Percentiles rank a stretch among this genome's conserved stretches.
These are phyloP conservation scores for Pythium utonaiense DNA, from an alignment of 352 stramenopile genomes.

Conservation along the genomic window DNA sequence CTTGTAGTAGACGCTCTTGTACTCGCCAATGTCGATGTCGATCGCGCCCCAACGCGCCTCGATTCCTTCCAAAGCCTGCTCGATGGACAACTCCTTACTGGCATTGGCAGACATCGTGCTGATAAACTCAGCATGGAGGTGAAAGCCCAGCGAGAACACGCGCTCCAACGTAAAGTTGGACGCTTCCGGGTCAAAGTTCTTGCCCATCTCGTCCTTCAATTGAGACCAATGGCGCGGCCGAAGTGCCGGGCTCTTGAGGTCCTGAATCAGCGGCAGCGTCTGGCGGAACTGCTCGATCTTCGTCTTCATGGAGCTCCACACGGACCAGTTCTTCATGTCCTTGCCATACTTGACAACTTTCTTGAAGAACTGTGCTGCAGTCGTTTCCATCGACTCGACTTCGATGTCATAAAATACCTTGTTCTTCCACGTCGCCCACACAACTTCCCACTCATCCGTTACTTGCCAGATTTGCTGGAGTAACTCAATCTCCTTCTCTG, in stretches of 20 bases:
- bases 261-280: conserved; percentile 91
- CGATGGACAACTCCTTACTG: conserved; percentile 91
- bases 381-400: conserved; percentile 90
- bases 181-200: conserved; percentile 76
- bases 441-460: conserved; percentile 83
- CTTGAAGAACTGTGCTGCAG: conserved; percentile 88
- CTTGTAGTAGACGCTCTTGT: conserved; percentile 93
- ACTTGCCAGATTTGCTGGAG: conserved; percentile 90
- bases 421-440: conserved; percentile 91
- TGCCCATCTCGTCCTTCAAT: conserved; percentile 86
- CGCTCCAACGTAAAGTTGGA: conserved; percentile 79
- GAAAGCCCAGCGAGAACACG: conserved; percentile 86
- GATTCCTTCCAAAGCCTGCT: conserved; percentile 85
- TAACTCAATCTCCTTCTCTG: conserved; percentile 87
- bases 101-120: conserved; percentile 88
- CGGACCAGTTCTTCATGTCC: conserved; percentile 91
- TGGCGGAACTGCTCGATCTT: conserved; percentile 94
- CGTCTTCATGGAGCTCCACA: conserved; percentile 90
- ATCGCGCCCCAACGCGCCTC: conserved; percentile 86
- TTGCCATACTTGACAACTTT: conserved; percentile 92
- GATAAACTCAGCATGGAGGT: conserved; percentile 90
- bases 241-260: conserved; percentile 89
- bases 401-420: conserved; percentile 91
- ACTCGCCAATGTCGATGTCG: conserved; percentile 89
- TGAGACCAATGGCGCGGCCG: conserved; percentile 86